Percentiles rank a stretch among this genome's conserved stretches.
Conservation (phyloP, 805 yeast genomes). For the Ogataea nitratoaversa region DNA sequence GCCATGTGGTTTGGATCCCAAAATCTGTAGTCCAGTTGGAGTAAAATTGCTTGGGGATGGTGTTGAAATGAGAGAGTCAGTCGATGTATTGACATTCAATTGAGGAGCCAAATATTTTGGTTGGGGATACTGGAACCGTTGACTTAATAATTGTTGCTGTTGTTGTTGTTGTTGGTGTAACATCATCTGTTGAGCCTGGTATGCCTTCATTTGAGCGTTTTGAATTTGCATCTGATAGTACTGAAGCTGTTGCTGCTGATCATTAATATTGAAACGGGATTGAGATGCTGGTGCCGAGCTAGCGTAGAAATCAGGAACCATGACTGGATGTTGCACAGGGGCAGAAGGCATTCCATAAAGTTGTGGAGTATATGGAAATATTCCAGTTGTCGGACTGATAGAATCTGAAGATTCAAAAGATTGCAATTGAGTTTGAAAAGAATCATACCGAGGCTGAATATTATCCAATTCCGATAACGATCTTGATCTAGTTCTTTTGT, state of each 20-base stretch:
- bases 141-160: neutral
- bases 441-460: slow-evolving; percentile 10
- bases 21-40: neutral
- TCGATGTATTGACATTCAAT: slow-evolving; percentile 3
- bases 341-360: neutral
- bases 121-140: slow-evolving; percentile 1
- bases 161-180: slow-evolving; percentile 11
- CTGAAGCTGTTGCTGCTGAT: slow-evolving; percentile 8
- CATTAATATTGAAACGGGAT: slow-evolving; percentile 13
- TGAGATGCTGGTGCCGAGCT: slow-evolving; percentile 24
- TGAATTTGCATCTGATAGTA: slow-evolving; percentile 16
- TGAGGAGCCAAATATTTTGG: neutral
- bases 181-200: slow-evolving; percentile 17
- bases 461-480: slow-evolving; percentile 29
- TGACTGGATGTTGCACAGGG: neutral
- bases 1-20: neutral
- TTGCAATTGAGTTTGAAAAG: slow-evolving; percentile 10
- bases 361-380: neutral
- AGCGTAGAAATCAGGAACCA: slow-evolving; percentile 1
- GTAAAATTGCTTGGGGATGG: slow-evolving; percentile 4
- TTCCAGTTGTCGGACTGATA: slow-evolving; percentile 2
- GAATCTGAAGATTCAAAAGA: slow-evolving; percentile 5
- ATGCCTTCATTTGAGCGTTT: slow-evolving; percentile 19
- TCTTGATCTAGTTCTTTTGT: slow-evolving; percentile 33
- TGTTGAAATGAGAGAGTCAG: slow-evolving; percentile 9